Evolutionary conservation across 1,284 basidiomycete species (phyloP), one percentile per base, ranked within the genome.

Genomic region (Malassezia obtusa): DNA sequence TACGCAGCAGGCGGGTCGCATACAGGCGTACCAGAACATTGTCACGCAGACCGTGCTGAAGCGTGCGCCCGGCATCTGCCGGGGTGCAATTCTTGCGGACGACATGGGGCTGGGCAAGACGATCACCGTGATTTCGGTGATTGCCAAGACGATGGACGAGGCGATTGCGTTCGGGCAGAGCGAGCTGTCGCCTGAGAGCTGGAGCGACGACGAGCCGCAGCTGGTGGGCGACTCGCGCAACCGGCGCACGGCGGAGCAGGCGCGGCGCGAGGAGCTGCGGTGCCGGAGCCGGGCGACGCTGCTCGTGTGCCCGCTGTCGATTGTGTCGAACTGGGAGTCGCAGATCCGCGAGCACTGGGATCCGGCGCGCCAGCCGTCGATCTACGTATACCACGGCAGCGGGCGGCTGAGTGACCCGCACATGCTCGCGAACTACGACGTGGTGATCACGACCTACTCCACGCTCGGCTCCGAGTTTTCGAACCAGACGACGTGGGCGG

Each of bases 251-350:
- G 61, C 61, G 4, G 64, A 68, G 38, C 24, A 51, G 10, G 52
- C 59, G 14, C 63, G 65, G n/a, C 57, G 51, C 24, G 47, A 62
- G 15, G 54, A 72, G 33, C 61, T 75, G 28, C 62, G 62, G 45
- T 49, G 58, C 28, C 62, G 84, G 62, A 88, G 86, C 65, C 83
- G 89, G 40, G 94, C 86, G 8, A 96, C 94, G 0, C 77, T 99
- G n/a, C 87, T 99, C 62, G 82, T 99, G 24, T 96, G 94, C 65
- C 94, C 94, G 8, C 79, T 99, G 49, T 92, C 89, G 21, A 95
- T 94, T 1, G 88, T 99, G 1, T 84, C 87, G 41, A 98, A 96
- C 70, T 99, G 94, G 94, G 92, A 98, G 76, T 89, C 94, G 60
- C 94, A 99, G 75, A 87, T 98, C 72, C 82, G 84, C 56, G 91